Base-by-base conservation (phyloP, 2,329 filamentous ascomycete species). In the Pochonia chlamydosporia region DNA sequence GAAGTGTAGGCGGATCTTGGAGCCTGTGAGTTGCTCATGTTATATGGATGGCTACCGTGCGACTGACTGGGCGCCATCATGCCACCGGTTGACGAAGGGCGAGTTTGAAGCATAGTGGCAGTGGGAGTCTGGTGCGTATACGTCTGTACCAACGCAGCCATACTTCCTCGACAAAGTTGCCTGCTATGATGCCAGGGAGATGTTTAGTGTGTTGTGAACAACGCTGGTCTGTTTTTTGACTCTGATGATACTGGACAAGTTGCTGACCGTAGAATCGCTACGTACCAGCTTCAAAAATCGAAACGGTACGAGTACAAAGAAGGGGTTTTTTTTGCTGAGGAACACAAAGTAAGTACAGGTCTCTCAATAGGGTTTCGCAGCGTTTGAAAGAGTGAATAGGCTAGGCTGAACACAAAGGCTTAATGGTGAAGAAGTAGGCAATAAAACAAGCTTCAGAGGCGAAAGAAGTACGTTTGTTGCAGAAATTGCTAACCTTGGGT, bases 121-220 rank as follows among this genome's bases (percentile, higher is more conserved):
- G 85, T 83, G 67, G 77, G 76, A 62, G 83, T 82, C 69, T 89
- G 85, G 71, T 88, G 84, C 60, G 87, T 81, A 64, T 87, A 87
- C 52, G 85, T 82, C 72, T 92, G 88, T 62, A 91, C 85, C 74
- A 92, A 76, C 68, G 87, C 86, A 74, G 87, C 87, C 88, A 93
- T 92, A 66, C 65, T 85, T 75, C 35, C 44, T 45, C 20, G 18
- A 11, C 18, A 11, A 20, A 37, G 30, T 24, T 30, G 46, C 42
- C 24, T 33, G 16, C 23, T 41, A n/a, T 20, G 42, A 18, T 14
- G 6, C 13, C 10, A 10, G 16, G 35, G 35, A 13, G 21, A 23
- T 21, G 16, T 14, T 14, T 11, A 20, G 35, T 21, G 20, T 23
- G 13, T 10, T 4, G n/a, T 11, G 20, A 23, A 7, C 21, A 16